A percentile compares a stretch with the other conserved stretches of the same genome.
Evolutionary conservation across 2,329 filamentous ascomycete species (phyloP).

Genomic region (Chrysoporthe deuterocubensis): DNA sequence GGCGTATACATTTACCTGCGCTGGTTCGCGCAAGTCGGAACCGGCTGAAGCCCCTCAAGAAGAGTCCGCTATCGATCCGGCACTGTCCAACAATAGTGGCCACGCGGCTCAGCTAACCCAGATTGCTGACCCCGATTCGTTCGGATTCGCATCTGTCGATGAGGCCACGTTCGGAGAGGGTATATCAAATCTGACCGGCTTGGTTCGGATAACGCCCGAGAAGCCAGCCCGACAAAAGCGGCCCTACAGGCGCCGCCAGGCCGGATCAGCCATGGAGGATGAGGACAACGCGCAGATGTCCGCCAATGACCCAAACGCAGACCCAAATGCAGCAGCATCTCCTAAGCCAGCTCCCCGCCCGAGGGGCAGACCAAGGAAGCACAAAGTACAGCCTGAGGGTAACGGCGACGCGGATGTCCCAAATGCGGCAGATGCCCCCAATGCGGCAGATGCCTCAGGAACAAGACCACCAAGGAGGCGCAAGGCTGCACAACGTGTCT

Average conservation of each 20-base stretch:
- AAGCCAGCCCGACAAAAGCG: neutral
- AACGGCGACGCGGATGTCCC: neutral
- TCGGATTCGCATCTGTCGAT: constrained; percentile 21
- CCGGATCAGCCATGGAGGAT: no score
- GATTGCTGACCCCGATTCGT: neutral
- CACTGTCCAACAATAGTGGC: constrained; percentile 4
- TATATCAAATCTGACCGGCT: constrained; percentile 10
- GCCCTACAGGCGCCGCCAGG: constrained; percentile 12
- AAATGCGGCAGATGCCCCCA: neutral
- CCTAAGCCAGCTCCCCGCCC: neutral
- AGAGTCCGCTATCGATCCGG: constrained; percentile 22
- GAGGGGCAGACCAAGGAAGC: constrained; percentile 13
- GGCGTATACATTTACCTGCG: constrained; percentile 45
- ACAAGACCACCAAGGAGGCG: constrained; percentile 16
- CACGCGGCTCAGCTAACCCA: neutral
- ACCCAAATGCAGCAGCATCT: neutral
- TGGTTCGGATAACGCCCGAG: constrained; percentile 15
- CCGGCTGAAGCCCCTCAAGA: neutral
- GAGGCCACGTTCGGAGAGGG: constrained; percentile 12
- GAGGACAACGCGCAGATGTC: neutral
- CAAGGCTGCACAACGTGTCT: constrained; percentile 21
- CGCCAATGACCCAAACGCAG: neutral
- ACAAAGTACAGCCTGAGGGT: neutral
- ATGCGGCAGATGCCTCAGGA: neutral
- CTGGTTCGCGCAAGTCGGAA: constrained; percentile 4